Evolutionary conservation across 2,329 filamentous ascomycete species (phyloP).

Genomic region (Penicillium brevicompactum): DNA sequence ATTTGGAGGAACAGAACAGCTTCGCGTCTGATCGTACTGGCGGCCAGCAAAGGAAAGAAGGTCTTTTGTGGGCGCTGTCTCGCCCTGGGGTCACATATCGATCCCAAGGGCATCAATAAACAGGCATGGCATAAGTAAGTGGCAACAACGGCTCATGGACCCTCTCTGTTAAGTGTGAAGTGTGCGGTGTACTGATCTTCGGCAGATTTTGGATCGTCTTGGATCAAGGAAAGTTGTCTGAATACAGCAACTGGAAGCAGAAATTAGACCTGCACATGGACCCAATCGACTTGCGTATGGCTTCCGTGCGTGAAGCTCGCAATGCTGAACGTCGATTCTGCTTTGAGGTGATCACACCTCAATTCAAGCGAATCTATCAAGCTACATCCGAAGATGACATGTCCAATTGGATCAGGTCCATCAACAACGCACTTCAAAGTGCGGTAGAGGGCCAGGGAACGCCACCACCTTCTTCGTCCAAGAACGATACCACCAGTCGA

Average conservation of each 20-base stretch:
- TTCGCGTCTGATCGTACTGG: constrained; percentile 57
- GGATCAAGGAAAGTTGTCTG: constrained; percentile 92
- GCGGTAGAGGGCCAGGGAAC: constrained; percentile 81
- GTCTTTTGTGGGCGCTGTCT: constrained; percentile 90
- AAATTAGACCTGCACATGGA: constrained; percentile 96
- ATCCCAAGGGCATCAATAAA: constrained; percentile 93
- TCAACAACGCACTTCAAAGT: constrained; percentile 96
- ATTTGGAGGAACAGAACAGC: constrained; percentile 80
- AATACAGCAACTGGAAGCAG: constrained; percentile 99
- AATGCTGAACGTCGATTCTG: constrained; percentile 95
- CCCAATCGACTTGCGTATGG: constrained; percentile 94
- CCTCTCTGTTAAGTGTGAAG: background rate
- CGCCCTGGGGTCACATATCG: constrained; percentile 90
- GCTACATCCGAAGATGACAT: constrained; percentile 98
- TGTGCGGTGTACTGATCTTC: background rate
- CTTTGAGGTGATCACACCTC: constrained; percentile 97
- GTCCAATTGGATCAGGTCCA: constrained; percentile 92
- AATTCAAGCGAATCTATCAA: constrained; percentile 94
- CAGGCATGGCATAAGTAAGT: constrained; percentile 98
- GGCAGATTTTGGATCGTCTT: constrained; percentile 95
- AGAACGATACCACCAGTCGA: constrained; percentile 66
- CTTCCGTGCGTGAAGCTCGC: constrained; percentile 91
- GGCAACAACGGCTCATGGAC: background rate
- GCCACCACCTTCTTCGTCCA: constrained; percentile 46
- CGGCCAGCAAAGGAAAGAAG: constrained; percentile 81